phyloP scores from a whole-genome alignment of 2,329 filamentous ascomycete genomes.

The Sclerotinia minor region DNA sequence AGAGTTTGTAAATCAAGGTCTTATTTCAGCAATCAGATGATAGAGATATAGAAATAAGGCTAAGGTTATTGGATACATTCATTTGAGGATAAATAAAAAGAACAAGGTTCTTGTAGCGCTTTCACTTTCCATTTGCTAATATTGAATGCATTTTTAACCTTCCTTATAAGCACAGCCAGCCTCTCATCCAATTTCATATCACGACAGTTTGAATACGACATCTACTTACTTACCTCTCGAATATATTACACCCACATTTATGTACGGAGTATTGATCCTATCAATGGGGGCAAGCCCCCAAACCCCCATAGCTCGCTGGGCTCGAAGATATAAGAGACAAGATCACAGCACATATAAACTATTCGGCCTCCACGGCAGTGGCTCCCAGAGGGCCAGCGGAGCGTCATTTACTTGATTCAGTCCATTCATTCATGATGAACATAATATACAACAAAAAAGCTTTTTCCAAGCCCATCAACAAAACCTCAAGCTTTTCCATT shows the following conservation, averaged over 20 bases:
- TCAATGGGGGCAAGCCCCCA: slow-evolving; percentile 5
- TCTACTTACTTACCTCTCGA: not conserved
- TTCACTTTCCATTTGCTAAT: slow-evolving; percentile 4
- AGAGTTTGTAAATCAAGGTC: not conserved
- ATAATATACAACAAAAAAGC: not conserved
- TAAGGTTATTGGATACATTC: not conserved
- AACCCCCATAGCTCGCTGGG: slow-evolving; percentile 1
- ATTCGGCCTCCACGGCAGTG: not conserved
- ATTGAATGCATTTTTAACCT: not conserved
- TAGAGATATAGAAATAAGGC: too few species aligned
- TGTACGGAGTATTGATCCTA: too few species aligned
- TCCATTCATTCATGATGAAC: too few species aligned
- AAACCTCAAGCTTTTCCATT: not conserved
- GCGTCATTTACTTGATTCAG: not conserved
- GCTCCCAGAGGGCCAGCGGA: not conserved
- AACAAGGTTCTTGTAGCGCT: slow-evolving; percentile 12
- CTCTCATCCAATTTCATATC: slow-evolving; percentile 1
- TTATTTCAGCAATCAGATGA: not conserved
- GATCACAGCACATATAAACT: too few species aligned
- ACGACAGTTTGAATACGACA: not conserved
- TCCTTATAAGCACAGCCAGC: not conserved
- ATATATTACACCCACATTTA: too few species aligned
- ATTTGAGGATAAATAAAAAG: slow-evolving; percentile 10
- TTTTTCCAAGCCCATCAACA: slow-evolving; percentile 1
- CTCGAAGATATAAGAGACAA: not conserved